A percentile compares a stretch with the other conserved stretches of the same genome.
Evolutionary conservation across 768 basidiomycete species (phyloP).

Genomic region (Amanita molliuscula): DNA sequence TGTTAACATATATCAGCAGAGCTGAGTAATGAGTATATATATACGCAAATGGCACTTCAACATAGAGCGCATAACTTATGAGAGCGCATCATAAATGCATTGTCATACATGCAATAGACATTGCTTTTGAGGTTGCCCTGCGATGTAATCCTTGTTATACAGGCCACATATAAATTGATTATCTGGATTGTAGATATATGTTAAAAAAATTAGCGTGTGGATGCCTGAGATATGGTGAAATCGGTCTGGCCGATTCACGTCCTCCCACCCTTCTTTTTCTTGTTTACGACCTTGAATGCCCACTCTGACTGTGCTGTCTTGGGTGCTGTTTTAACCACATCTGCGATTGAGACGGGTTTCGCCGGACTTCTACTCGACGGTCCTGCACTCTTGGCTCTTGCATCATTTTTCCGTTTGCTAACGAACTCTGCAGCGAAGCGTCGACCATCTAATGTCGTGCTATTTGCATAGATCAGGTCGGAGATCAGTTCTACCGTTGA

Average conservation of each 20-base stretch:
- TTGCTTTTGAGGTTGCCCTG: not conserved
- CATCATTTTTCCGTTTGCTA: slow-evolving; percentile 78
- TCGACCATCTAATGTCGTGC: slow-evolving; percentile 89
- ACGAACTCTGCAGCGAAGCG: slow-evolving; percentile 93
- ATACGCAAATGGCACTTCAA: not conserved
- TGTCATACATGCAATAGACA: not conserved
- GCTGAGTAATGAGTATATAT: not conserved
- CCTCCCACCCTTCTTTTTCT: slow-evolving; percentile 82
- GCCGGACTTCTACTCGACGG: slow-evolving; percentile 24
- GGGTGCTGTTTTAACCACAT: slow-evolving; percentile 84
- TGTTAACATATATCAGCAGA: slow-evolving; percentile 59
- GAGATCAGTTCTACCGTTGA: slow-evolving; percentile 87
- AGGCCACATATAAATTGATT: slow-evolving; percentile 1
- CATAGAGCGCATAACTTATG: not conserved
- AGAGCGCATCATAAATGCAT: not conserved
- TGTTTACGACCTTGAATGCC: slow-evolving; percentile 90
- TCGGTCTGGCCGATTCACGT: slow-evolving; percentile 21
- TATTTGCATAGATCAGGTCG: slow-evolving; percentile 90
- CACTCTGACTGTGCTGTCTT: slow-evolving; percentile 70
- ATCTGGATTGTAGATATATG: slow-evolving; percentile 2
- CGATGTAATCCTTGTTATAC: slow-evolving; percentile 5
- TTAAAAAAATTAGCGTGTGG: slow-evolving; percentile 3
- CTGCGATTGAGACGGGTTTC: slow-evolving; percentile 68
- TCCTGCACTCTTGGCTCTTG: slow-evolving; percentile 12
- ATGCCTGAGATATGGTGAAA: not conserved